phyloP scores from a whole-genome alignment of 306 rosid species.

The Cicer arietinum region DNA sequence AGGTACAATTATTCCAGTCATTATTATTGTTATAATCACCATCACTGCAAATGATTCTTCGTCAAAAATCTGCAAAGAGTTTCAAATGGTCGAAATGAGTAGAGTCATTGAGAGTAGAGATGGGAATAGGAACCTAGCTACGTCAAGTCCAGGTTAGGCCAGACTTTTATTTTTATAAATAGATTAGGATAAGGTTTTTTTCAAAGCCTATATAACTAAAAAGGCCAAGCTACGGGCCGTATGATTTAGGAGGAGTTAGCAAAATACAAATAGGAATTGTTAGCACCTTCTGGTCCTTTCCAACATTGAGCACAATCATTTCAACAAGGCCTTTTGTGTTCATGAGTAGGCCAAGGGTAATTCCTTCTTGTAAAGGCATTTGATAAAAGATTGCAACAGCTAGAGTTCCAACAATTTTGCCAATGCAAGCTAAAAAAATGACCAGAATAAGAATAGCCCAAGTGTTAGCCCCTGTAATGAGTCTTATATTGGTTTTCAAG shows the following conservation, averaged over 20 bases:
- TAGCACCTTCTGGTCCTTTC: conserved; percentile 78
- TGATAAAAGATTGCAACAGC: conserved; percentile 58
- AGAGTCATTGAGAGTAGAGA: neutral
- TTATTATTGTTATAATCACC: conserved; percentile 72
- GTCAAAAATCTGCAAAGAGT: conserved; percentile 68
- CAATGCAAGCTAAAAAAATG: conserved; percentile 66
- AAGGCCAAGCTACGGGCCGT: no score
- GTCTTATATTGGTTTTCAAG: conserved; percentile 64
- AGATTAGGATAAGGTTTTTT: no score
- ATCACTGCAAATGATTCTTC: conserved; percentile 82
- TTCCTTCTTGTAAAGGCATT: conserved; percentile 73
- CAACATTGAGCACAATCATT: conserved; percentile 86
- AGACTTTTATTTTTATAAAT: neutral
- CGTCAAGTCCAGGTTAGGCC: no score
- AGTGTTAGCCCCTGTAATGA: conserved; percentile 47
- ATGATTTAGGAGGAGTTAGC: neutral
- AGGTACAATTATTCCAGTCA: conserved; percentile 78
- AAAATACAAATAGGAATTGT: neutral
- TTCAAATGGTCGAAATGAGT: conserved; percentile 3
- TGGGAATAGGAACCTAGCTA: no score
- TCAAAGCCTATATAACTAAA: no score
- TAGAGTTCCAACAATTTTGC: conserved; percentile 76
- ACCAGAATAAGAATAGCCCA: conserved; percentile 66
- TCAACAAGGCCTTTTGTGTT: conserved; percentile 95
- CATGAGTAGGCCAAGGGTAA: conserved; percentile 87